Evolutionary conservation across 768 basidiomycete species (phyloP), one percentile per base, ranked within the genome.

Genomic region (Agrocybe praecox): DNA sequence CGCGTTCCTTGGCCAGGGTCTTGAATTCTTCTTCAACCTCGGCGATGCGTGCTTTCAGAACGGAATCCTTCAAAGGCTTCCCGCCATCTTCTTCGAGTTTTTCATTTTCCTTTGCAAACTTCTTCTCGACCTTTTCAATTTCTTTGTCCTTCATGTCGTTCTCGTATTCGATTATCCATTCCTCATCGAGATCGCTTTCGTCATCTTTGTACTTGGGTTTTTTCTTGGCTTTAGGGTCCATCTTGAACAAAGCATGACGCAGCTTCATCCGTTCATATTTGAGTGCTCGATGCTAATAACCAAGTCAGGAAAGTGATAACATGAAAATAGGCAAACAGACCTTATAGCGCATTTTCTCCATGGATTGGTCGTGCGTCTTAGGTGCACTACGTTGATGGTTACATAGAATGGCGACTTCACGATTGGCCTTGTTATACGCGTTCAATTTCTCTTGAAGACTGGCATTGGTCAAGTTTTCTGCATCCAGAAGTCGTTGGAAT

Each of bases 211-310:
- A 92, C 59, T 84, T 83, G 64, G 86, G 81, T 58, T 89, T 85
- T 71, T 94, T 96, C 81, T 91, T 90, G 74, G 81, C 85, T 74
- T 89, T 90, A 15, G 87, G 59, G 57, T 97, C 92, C 29, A 90
- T 69, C 34, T 77, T 78, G 75, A 96, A 92, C 18, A 98, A 80
- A 49, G 85, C 88, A 62, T 94, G 91, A 7, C 97, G 92, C 21
- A 97, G 81, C 71, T 98, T 98, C 94, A 96, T 96, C 32, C 95
- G 88, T 58, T 98, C 95, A 68, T 99, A 98, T 72, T 98, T 98
- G 66, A 99, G 74, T 14, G 84, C 82, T 43, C 90, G 89, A 59
- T 93, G 82, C 96, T 98, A 66, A 15, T 26, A 49, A 21, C 52
- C 8, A 32, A 44, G 45, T 52, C 22, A 56, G 53, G 61, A 49